These are phyloP conservation scores for Carpinus fangiana DNA, from an alignment of 306 rosid genomes.

Conservation along the genomic window DNA sequence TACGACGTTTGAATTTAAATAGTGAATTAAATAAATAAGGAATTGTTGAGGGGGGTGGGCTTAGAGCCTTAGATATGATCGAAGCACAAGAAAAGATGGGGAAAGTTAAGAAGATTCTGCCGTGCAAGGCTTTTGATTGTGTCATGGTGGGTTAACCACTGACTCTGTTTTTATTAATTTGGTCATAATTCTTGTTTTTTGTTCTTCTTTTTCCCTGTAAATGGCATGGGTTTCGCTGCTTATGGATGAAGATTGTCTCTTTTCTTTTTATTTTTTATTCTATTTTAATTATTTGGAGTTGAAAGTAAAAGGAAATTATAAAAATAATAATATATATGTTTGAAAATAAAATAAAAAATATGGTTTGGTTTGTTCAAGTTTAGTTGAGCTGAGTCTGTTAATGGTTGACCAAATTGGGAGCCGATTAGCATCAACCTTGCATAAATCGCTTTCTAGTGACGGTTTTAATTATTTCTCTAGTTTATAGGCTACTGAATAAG, in stretches of 20 bases:
- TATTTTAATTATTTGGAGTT: not conserved
- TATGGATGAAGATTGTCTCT: not conserved
- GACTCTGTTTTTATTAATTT: constrained; percentile 15
- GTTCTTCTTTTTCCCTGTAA: not conserved
- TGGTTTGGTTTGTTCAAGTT: constrained; percentile 32
- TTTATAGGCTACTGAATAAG: not conserved
- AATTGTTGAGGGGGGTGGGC: constrained; percentile 28
- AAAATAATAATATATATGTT: not conserved
- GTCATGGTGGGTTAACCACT: constrained; percentile 61
- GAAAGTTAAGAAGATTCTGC: constrained; percentile 67
- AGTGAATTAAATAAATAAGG: not conserved
- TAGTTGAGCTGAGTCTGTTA: constrained; percentile 21
- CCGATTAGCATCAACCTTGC: not conserved
- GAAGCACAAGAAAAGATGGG: constrained; percentile 27
- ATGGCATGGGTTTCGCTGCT: too few species aligned
- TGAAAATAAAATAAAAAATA: not conserved
- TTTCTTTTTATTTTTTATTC: not conserved
- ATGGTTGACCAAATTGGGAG: constrained; percentile 43
- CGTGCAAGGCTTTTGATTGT: constrained; percentile 44
- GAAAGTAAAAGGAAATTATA: constrained; percentile 7
- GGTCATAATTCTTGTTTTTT: not conserved
- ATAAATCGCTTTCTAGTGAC: not conserved
- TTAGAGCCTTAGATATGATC: constrained; percentile 35
- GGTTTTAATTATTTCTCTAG: not conserved
- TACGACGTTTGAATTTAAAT: not conserved